Base-by-base conservation (phyloP, 1,284 basidiomycete species). In the Coniferiporia weirii region DNA sequence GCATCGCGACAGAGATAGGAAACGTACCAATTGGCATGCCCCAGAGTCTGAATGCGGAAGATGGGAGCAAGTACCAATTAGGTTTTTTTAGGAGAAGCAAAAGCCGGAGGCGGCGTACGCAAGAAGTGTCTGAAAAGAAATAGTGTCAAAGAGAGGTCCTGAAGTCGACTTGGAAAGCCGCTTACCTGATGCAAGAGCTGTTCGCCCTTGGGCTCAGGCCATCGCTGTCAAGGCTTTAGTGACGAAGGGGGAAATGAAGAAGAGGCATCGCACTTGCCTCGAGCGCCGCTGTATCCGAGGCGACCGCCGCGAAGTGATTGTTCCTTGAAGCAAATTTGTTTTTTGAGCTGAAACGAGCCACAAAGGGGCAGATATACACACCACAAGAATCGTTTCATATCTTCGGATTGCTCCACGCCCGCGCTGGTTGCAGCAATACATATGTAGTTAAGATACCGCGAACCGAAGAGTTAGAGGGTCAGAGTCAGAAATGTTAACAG, bases 311-410 rank as follows among this genome's bases (percentile, higher is more conserved):
- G 68, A 90, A 89, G 68, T 90, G 87, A 66, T 89, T 86, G 71
- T 90, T 78, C 88, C 87, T 89, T 60, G 63, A 57, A 64, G 27
- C 43, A 55, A 50, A 47, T 58, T n/a, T n/a, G n/a, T n/a, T 58
- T 63, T 62, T 36, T 57, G 56, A 17, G 50, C 19, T 45, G 0
- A 17, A 43, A 19, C 45, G 27, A 32, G 13, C 13, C 3, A 59
- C 58, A 44, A 10, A 20, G 51, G 53, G 35, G 49, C 38, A 27
- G 27, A 2, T 15, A 17, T 17, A 68, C 74, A 8, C 66, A 84
- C 84, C 86, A 88, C 34, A 87, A 69, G 72, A 87, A 87, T 1
- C 78, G 76, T 64, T 85, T 87, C 83, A 86, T 86, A n/a, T 84
- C 83, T 17, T 84, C 81, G 12, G 78, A 78, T 67, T 86, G 85